Evolutionary conservation across 164 flowering plant species (phyloP), one percentile per base, ranked within the genome.

Genomic region (Vitis riparia): DNA sequence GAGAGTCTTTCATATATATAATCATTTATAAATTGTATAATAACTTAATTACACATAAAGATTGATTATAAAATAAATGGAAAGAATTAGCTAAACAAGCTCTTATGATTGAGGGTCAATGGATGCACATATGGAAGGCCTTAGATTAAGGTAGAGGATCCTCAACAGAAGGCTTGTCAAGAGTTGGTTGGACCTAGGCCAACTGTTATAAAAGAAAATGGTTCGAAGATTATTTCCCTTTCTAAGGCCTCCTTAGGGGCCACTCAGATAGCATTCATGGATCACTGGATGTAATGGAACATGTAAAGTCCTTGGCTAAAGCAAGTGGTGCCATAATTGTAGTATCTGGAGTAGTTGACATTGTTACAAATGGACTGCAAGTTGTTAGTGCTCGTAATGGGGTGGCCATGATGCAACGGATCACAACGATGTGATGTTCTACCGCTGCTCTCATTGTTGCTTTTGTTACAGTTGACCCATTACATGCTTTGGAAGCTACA

Each of bases 381-480:
- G 88, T 92, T 23, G 78, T 89, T 50, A 88, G 96, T 51, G 94
- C 71, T 19, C 82, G 68, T 63, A 95, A 92, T 69, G 99, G 98
- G 11, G 97, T 92, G 19, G 69, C 89, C 13, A 85, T 95, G 94
- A 59, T 95, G 93, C 97, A 89, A 63, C 72, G 63, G 71, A 90
- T 91, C 47, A 92, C 96, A 14, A 96, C 98, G 9, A 89, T 96
- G 0, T 96, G 99, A 13, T 92, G 99, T 59, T 81, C 97, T 0
- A 97, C 91, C 59, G 86, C 97, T 17, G 99, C 96, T 48, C 87
- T 95, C 37, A 90, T 95, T 56, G 89, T 96, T 15, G 97, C 98
- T 55, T 95, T 91, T 76, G 85, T 92, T 75, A 89, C 97, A 19
- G 1, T 19, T 19, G 19, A 19, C 19, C 19, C 19, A 19, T 19